Base-by-base conservation (phyloP, 352 stramenopile species). In the Salisapilia sapeloensis region DNA sequence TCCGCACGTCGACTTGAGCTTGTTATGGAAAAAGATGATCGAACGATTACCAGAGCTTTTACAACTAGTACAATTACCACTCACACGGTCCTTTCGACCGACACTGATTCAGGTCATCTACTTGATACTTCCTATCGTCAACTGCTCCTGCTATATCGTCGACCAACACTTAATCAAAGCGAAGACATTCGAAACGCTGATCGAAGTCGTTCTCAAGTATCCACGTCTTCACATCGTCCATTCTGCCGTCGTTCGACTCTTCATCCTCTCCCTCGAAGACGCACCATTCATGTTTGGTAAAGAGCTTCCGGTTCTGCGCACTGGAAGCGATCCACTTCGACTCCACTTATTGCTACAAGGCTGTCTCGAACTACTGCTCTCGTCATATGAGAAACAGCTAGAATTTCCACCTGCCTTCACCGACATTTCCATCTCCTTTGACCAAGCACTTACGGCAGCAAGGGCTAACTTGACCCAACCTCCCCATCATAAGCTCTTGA, bases 211-310 rank as follows among this genome's bases (percentile, higher is more conserved):
- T n/a, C n/a, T n/a, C n/a, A n/a, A n/a, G n/a, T n/a, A n/a, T n/a
- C n/a, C n/a, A n/a, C n/a, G n/a, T n/a, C n/a, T n/a, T n/a, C n/a
- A n/a, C n/a, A n/a, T n/a, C n/a, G 20, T 14, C 35, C 21, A 49
- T 84, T 29, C 17, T 9, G 52, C 52, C 10, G 24, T 47, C 4
- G 43, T 43, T 14, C 49, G 70, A 5, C 45, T 85, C 15, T 85
- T 69, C 33, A 82, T 85, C 39, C 65, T 80, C 19, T 65, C 53
- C n/a, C 56, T 85, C 5, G 70, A 85, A 31, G 70, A 85, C 34
- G 75, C 65, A 15, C 70, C 70, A 0, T 80, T 64, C 52, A 74
- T 85, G 58, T 82, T 82, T 38, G 70, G 70, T 37, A 75, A 79
- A 24, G 70, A 85, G 19, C 45, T 85, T 13, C 70, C 63, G 11